Evolutionary conservation across 345 rosid species (phyloP), one percentile per base, ranked within the genome.

Genomic region (Sapria himalayana): DNA sequence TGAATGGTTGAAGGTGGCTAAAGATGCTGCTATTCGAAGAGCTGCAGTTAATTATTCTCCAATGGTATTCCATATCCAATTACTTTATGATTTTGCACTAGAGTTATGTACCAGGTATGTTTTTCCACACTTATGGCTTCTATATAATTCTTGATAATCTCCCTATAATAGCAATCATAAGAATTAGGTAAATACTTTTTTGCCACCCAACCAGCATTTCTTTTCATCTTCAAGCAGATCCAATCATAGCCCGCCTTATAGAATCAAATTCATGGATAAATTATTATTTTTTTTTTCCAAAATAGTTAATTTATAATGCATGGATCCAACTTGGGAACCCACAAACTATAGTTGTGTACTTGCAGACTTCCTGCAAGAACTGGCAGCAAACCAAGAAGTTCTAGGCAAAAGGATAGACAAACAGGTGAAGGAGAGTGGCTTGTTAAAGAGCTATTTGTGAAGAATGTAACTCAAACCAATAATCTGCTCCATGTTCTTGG

Each of bases 51-150:
- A 71, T 66, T 89, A 79, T 54, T 85, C 85, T 49, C 92, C 99
- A 9, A 89, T 89, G 99, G 95, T 89, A 56, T 89, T 95, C 53
- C 99, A 89, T 84, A 74, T 72, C 58, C 95, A 89, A 70, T 64
- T 89, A 58, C 99, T 89, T 42, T 89, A 82, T 65, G 99, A 89
- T 70, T 84, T 67, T 57, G 86, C 93, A 3, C 60, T 69, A 34
- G 78, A 84, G 54, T 48, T 74, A 44, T 64, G 76, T 67, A 65
- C 92, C 48, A 84, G 93, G 99, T 89, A 72, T 43, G 37, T 21
- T 33, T 33, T 25, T 35, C 32, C 9, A 7, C 18, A n/a, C n/a
- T n/a, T n/a, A n/a, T n/a, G n/a, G n/a, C n/a, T n/a, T n/a, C n/a
- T n/a, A n/a, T n/a, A n/a, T n/a, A n/a, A n/a, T n/a, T n/a, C n/a